Evolutionary conservation across 768 basidiomycete species (phyloP), one percentile per base, ranked within the genome.

Genomic region (Zangia roseola): DNA sequence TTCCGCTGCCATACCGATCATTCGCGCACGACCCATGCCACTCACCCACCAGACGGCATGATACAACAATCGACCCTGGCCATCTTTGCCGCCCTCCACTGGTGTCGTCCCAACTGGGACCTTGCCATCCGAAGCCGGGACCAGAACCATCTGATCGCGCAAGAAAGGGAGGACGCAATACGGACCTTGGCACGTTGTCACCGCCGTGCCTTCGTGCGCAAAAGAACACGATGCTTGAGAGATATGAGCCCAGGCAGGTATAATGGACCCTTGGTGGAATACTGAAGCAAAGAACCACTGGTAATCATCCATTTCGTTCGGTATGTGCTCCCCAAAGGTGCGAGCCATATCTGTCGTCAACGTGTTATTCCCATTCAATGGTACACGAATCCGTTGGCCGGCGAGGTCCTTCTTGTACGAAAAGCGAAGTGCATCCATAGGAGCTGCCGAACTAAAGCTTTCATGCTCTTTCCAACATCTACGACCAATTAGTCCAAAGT

Each of bases 391-490:
- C 24, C n/a, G 50, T 24, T 51, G 39, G 9, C 44, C 50, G 2
- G 44, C 50, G 10, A 24, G 41, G 20, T 52, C 50, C 9, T 47
- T 31, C 14, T 33, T 21, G 37, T 43, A 43, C 2, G 41, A 39
- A 43, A 47, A 43, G 13, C 28, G 24, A 8, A 30, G 28, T 0
- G 17, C 2, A 12, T 24, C 30, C 20, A 10, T 34, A 19, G 45
- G 17, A 16, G 21, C 6, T 7, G 20, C 40, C 4, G 36, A 9
- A 10, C 19, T 16, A 1, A 28, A 8, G 30, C 19, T n/a, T 12
- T 23, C 24, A n/a, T 34, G 12, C 14, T 43, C 41, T 34, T 47
- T 52, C 50, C 50, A 43, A 28, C 50, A 52, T 8, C 50, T 43
- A 17, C 26, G 5, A 16, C 35, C 2, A 6, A 20, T 17, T 7